phyloP scores from a whole-genome alignment of 345 rosid genomes.

The Adansonia digitata region DNA sequence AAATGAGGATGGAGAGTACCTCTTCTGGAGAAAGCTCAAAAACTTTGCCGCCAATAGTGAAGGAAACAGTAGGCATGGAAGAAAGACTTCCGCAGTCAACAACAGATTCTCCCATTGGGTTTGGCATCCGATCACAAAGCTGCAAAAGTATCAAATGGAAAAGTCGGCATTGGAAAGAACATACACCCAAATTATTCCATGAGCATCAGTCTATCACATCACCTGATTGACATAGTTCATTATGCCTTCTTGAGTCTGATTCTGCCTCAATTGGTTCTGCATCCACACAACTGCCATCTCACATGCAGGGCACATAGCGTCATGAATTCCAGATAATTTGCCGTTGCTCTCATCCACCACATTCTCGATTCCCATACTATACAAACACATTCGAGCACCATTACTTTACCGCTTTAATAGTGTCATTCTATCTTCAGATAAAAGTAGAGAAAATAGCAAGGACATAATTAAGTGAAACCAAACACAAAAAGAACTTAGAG shows the following conservation, averaged over 20 bases:
- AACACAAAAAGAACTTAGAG: background rate
- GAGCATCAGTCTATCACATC: slow-evolving; percentile 19
- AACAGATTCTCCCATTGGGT: slow-evolving; percentile 76
- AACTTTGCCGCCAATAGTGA: slow-evolving; percentile 66
- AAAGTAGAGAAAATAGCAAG: background rate
- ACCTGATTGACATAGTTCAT: slow-evolving; percentile 61
- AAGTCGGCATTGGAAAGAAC: background rate
- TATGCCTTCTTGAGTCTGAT: slow-evolving; percentile 63
- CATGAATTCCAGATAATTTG: slow-evolving; percentile 36
- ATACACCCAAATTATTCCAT: background rate
- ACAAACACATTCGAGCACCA: background rate
- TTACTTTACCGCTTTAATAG: background rate
- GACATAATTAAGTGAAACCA: background rate
- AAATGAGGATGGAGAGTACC: slow-evolving; percentile 29
- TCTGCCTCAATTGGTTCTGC: slow-evolving; percentile 70
- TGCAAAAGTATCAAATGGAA: slow-evolving; percentile 20
- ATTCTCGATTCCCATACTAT: slow-evolving; percentile 71
- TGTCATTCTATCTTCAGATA: background rate
- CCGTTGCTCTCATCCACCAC: slow-evolving; percentile 51
- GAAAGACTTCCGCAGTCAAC: slow-evolving; percentile 77
- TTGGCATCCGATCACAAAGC: slow-evolving; percentile 89
- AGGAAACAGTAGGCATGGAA: slow-evolving; percentile 77
- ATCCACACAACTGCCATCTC: slow-evolving; percentile 95
- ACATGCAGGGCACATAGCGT: slow-evolving; percentile 70
- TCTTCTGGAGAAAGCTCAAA: slow-evolving; percentile 70